Base-by-base conservation (phyloP, 179 eudicot genomes). In the Spergularia azorica region DNA sequence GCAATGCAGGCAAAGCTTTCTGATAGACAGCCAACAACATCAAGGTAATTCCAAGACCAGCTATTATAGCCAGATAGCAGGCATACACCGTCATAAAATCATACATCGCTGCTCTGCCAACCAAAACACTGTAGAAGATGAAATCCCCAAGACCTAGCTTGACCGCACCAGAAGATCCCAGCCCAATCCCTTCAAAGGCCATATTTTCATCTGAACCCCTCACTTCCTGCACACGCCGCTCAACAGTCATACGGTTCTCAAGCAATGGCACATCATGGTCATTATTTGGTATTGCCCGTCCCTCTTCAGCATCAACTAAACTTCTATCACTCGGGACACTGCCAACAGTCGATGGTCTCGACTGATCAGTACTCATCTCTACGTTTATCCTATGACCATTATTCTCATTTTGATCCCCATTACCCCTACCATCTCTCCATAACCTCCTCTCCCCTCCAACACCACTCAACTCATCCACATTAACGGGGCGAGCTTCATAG, bases 31-130 rank as follows among this genome's bases (percentile, higher is more conserved):
- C 99, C 76, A 91, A 86, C 46, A 95, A 89, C 83, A 86, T 60
- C 77, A 95, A 82, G 26, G 99, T 94, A 64, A 91, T 76, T 51
- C 99, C 99, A 70, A 95, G 96, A 72, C 98, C 99, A n/a, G 98
- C 97, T 69, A 95, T 86, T 54, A 95, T 91, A 67, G 99, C 99
- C 64, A 95, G 82, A 79, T 95, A 95, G 80, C 97, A 95, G 0
- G 97, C 97, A 59, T 93, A 93, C 56, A 93, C 98, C 0, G 98
- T 89, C 98, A 94, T 93, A 79, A 83, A 89, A 80, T 91, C 99
- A 73, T 93, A 95, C 98, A 95, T 95, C 61, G 99, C 99, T 8
- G 98, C 99, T 80, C 99, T 86, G 10, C 97, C 99, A 73, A 95
- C 99, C 74, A 95, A 87, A 60, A 95, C 99, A 71, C 99, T 95